phyloP scores from a whole-genome alignment of 2,329 filamentous ascomycete species.

The Cytospora leucostoma region DNA sequence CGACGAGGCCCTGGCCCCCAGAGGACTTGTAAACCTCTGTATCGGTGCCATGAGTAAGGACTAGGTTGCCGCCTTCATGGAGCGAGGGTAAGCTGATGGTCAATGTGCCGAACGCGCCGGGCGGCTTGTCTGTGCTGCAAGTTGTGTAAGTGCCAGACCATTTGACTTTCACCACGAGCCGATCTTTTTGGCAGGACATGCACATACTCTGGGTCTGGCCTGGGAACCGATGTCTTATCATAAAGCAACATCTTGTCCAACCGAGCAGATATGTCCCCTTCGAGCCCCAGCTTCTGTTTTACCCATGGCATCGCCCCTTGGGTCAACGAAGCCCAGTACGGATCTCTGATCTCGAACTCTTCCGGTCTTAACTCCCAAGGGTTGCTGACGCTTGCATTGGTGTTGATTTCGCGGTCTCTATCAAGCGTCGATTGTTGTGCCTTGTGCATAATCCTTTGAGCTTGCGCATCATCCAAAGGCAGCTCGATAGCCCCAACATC shows the following conservation, averaged over 20 bases:
- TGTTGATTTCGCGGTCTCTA: not conserved
- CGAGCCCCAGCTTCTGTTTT: not conserved
- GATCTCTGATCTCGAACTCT: not conserved
- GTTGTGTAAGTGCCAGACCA: not conserved
- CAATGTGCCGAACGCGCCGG: conserved; percentile 53
- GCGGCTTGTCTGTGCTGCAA: conserved; percentile 45
- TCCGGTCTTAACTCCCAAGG: not conserved
- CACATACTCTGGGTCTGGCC: not conserved
- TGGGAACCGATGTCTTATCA: conserved; percentile 42
- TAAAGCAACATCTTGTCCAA: conserved; percentile 52
- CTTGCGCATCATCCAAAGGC: not conserved
- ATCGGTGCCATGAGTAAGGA: conserved; percentile 42
- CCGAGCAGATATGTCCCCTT: not conserved
- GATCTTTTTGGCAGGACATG: not conserved
- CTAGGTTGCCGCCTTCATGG: conserved; percentile 50
- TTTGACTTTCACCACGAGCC: not conserved
- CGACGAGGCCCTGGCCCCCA: conserved; percentile 38
- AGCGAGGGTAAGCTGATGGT: conserved; percentile 50
- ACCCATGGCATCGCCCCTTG: not conserved
- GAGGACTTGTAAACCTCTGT: conserved; percentile 14
- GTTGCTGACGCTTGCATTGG: not conserved
- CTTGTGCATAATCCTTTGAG: not conserved
- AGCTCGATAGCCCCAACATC: not conserved
- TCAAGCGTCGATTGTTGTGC: not conserved
- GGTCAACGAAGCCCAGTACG: not conserved